Evolutionary conservation across 108 stramenopile genomes (phyloP).

Genomic region (Pseudonitzschia delicatissima): DNA sequence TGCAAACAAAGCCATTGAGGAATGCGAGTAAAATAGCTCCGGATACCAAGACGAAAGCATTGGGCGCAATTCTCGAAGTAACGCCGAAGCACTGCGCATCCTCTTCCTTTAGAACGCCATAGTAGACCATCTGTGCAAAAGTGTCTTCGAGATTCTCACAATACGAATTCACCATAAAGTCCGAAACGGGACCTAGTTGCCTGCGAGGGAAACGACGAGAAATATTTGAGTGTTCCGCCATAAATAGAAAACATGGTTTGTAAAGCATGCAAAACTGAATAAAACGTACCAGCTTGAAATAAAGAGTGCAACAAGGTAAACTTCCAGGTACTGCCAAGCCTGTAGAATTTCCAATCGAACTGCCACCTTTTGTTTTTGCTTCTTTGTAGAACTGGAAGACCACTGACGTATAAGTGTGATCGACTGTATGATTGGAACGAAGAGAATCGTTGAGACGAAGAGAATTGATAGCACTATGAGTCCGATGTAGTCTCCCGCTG

Average conservation of each 20-base stretch:
- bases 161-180: constrained; percentile 73
- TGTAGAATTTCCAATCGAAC: constrained; percentile 51
- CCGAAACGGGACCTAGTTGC: constrained; percentile 66
- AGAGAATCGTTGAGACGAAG: constrained; percentile 56
- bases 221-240: neutral
- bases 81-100: constrained; percentile 83
- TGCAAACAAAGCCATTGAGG: constrained; percentile 41
- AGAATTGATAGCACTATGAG: constrained; percentile 60
- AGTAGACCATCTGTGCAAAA: constrained; percentile 57
- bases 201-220: constrained; percentile 6
- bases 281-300: constrained; percentile 58
- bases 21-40: constrained; percentile 46
- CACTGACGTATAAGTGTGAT: constrained; percentile 46
- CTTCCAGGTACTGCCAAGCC: constrained; percentile 87
- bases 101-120: constrained; percentile 55
- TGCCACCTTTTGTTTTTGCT: constrained; percentile 13
- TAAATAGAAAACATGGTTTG: neutral
- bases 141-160: constrained; percentile 55
- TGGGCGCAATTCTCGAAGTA: constrained; percentile 49
- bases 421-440: constrained; percentile 69
- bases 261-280: neutral
- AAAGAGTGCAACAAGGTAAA: constrained; percentile 64
- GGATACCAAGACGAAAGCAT: constrained; percentile 52
- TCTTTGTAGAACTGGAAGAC: constrained; percentile 42
- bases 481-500: constrained; percentile 50